Evolutionary conservation across 768 basidiomycete species (phyloP), one percentile per base, ranked within the genome.

Genomic region (Tephrocybe sp.): DNA sequence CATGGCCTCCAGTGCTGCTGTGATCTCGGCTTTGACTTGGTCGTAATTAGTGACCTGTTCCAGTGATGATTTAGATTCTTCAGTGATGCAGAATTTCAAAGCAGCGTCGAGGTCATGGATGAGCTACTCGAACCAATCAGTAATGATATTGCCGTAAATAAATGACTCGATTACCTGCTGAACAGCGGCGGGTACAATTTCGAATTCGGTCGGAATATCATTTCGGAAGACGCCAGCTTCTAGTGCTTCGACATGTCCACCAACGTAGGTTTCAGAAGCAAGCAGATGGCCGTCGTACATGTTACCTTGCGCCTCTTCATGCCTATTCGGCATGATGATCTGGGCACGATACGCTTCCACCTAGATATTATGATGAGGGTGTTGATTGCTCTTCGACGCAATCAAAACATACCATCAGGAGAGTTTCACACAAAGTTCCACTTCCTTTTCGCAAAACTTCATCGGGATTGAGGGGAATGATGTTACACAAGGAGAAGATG

Each of bases 401-500:
- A 33, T 43, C 18, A 0, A 66, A n/a, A 12, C 84, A 14, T 54
- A 97, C 97, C 96, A 99, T 99, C 37, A 99, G 79, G 45, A 99
- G 74, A 0, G 96, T 98, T 69, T 99, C 97, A 63, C 97, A 99
- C 24, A 99, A 77, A 1, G 97, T 99, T 8, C 97, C 97, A 63
- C 84, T 91, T 28, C 97, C 97, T 68, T 99, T 98, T 45, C 96
- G 78, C 58, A 98, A 69, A 4, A 98, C 97, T 55, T 99, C 97
- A 61, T 99, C 97, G 2, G 97, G 94, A 62, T 86, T 87, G 47
- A 99, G 79, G 10, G 97, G 96, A 59, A 99, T 98, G 68, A 98
- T 99, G 76, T 97, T 99, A 71, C 97, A 98, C 32, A 99, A 72
- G 8, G 97, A 98, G 74, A 99, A 99, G 56, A 99, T 92, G 79